A percentile compares a stretch with the other conserved stretches of the same genome.
Evolutionary conservation across 2,329 filamentous ascomycete species (phyloP).

Genomic region (Alternaria gansuensis): DNA sequence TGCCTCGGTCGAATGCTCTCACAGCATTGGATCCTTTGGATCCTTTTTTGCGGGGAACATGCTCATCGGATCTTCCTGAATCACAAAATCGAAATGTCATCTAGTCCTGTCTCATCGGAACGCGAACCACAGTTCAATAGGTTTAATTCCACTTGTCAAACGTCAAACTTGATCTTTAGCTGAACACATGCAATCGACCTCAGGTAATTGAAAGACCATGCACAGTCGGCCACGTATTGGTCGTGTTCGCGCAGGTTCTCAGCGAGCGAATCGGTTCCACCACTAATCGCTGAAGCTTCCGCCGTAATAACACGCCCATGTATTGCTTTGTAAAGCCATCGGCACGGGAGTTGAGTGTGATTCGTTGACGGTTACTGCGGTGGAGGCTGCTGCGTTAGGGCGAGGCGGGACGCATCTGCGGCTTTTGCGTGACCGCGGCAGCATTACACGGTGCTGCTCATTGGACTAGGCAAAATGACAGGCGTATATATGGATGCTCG

Average conservation of each 20-base stretch:
- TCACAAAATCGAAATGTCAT: constrained; percentile 18
- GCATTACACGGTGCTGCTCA: constrained; percentile 2
- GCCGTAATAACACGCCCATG: constrained; percentile 14
- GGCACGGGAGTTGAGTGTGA: constrained; percentile 6
- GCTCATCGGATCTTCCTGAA: constrained; percentile 6
- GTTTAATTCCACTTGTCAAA: constrained; percentile 7
- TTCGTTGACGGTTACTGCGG: constrained; percentile 4
- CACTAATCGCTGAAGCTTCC: constrained; percentile 14
- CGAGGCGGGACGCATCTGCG: constrained; percentile 1
- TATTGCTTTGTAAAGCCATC: constrained; percentile 6
- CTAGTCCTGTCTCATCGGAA: constrained; percentile 6
- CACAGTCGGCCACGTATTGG: background rate
- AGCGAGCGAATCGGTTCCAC: constrained; percentile 3
- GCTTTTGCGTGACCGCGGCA: constrained; percentile 10
- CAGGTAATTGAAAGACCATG: background rate
- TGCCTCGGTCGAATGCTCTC: constrained; percentile 13
- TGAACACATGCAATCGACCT: background rate
- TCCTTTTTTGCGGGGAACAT: constrained; percentile 11
- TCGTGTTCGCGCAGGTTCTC: background rate
- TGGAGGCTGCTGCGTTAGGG: constrained; percentile 9
- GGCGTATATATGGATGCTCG: constrained; percentile 7
- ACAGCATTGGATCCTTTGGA: constrained; percentile 1
- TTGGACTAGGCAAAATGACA: constrained; percentile 12
- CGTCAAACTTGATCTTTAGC: background rate
- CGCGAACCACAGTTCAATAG: constrained; percentile 4